These are phyloP conservation scores for Hibiscus syriacus DNA, from an alignment of 345 rosid species.

Conservation along the genomic window DNA sequence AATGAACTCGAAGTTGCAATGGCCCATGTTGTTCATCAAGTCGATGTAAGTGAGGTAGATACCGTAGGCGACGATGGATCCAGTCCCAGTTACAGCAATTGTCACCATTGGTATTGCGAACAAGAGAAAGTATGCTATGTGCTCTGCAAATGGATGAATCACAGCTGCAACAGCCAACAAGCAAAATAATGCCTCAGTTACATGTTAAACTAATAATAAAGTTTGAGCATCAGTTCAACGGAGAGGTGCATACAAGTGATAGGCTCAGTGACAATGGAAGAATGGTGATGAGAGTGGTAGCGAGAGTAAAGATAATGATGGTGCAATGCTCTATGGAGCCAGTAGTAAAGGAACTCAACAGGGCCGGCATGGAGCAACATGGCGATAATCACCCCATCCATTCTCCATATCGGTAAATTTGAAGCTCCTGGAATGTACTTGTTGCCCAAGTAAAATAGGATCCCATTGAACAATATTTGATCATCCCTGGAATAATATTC, in stretches of 20 bases:
- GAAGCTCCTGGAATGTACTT: slow-evolving; percentile 13
- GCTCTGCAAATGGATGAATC: slow-evolving; percentile 25
- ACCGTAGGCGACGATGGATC: slow-evolving; percentile 17
- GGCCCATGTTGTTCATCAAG: not conserved
- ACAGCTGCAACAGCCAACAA: slow-evolving; percentile 63
- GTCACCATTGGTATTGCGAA: slow-evolving; percentile 39
- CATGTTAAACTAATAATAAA: not conserved
- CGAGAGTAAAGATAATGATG: slow-evolving; percentile 80
- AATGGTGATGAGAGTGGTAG: slow-evolving; percentile 86
- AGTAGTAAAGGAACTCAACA: slow-evolving; percentile 73
- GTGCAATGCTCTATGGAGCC: slow-evolving; percentile 76
- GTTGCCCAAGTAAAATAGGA: slow-evolving; percentile 27
- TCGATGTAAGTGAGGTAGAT: not conserved
- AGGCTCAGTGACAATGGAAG: slow-evolving; percentile 84
- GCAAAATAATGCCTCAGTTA: too few species aligned
- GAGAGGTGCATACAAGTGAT: slow-evolving; percentile 48
- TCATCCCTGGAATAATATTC: slow-evolving; percentile 40
- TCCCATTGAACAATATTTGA: slow-evolving; percentile 53
- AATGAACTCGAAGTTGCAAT: not conserved
- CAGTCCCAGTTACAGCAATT: slow-evolving; percentile 20
- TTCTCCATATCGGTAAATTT: slow-evolving; percentile 54
- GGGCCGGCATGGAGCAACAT: slow-evolving; percentile 57
- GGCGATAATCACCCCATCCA: slow-evolving; percentile 41
- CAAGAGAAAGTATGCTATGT: slow-evolving; percentile 37
- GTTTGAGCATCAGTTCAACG: too few species aligned